Percentiles rank a stretch among this genome's conserved stretches.
These are phyloP conservation scores for Endocarpon pusillum DNA, from an alignment of 495 filamentous ascomycete genomes.

Conservation along the genomic window DNA sequence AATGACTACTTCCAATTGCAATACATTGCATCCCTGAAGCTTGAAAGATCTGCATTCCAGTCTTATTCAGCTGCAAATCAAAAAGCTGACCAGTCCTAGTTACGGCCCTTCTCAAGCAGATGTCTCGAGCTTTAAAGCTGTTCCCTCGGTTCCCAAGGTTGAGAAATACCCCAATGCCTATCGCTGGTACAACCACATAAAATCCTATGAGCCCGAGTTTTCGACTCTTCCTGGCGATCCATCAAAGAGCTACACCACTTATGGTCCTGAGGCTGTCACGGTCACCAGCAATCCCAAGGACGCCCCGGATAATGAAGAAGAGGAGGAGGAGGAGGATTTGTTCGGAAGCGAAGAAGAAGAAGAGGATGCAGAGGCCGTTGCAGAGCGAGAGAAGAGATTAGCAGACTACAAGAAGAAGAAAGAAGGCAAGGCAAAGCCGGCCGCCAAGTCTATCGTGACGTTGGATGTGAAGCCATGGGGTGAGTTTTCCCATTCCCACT, in stretches of 20 bases:
- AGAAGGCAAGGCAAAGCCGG: conserved; percentile 73
- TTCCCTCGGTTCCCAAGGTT: conserved; percentile 56
- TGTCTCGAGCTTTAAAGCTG: conserved; percentile 80
- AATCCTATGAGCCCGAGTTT: conserved; percentile 80
- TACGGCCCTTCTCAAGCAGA: conserved; percentile 84
- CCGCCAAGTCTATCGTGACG: conserved; percentile 89
- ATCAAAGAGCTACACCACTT: conserved; percentile 69
- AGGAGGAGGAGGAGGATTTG: conserved; percentile 74
- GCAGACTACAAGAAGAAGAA: conserved; percentile 96
- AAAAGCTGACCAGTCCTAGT: conserved; percentile 33
- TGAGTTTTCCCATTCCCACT: conserved; percentile 32
- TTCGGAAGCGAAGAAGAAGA: conserved; percentile 90
- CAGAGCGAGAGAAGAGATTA: conserved; percentile 69
- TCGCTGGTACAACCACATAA: conserved; percentile 98
- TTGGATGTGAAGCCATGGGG: conserved; percentile 98
- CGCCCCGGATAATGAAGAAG: conserved; percentile 54
- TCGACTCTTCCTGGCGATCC: conserved; percentile 78
- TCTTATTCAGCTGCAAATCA: too few species aligned
- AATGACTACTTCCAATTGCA: conserved; percentile 68
- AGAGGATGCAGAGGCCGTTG: conserved; percentile 64
- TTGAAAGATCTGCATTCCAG: too few species aligned
- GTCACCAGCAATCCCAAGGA: conserved; percentile 70
- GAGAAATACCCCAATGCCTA: conserved; percentile 84
- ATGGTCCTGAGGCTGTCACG: conserved; percentile 70
- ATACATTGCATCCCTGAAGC: conserved; percentile 72